phyloP scores from a whole-genome alignment of 2,329 filamentous ascomycete genomes.

The Cryphonectria parasitica region DNA sequence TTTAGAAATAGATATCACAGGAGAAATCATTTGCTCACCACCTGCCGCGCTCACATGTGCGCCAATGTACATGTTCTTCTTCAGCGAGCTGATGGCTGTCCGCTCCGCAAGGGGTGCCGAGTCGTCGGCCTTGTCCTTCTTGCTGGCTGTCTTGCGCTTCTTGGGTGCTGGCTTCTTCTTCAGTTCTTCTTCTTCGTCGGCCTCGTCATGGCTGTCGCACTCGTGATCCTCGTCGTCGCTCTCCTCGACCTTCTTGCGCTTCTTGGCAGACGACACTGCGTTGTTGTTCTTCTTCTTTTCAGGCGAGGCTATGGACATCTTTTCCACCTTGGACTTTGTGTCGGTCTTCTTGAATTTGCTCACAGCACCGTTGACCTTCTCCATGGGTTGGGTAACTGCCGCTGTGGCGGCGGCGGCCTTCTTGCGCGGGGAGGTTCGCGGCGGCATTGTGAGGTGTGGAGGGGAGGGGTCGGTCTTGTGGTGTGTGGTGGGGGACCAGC shows the following conservation, averaged over 20 bases:
- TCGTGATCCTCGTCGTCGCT: slow-evolving; percentile 33
- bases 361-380: slow-evolving; percentile 26
- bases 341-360: slow-evolving; percentile 33
- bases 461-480: background rate
- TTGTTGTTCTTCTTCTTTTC: slow-evolving; percentile 30
- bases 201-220: slow-evolving; percentile 29
- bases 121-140: slow-evolving; percentile 46
- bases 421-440: slow-evolving; percentile 27
- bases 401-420: slow-evolving; percentile 31
- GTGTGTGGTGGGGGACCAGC: background rate
- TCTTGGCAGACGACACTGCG: slow-evolving; percentile 24
- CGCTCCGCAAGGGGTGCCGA: slow-evolving; percentile 69
- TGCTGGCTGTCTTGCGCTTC: slow-evolving; percentile 45
- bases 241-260: slow-evolving; percentile 33
- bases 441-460: slow-evolving; percentile 20
- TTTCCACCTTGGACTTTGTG: slow-evolving; percentile 40
- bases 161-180: slow-evolving; percentile 41
- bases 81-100: slow-evolving; percentile 65
- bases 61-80: slow-evolving; percentile 78
- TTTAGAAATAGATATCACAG: slow-evolving; percentile 9
- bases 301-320: slow-evolving; percentile 18
- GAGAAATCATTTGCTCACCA: slow-evolving; percentile 53
- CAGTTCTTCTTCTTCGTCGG: slow-evolving; percentile 28
- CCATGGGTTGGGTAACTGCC: slow-evolving; percentile 26
- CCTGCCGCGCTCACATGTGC: slow-evolving; percentile 91